These are phyloP conservation scores for Vachellia pachyceras DNA, from an alignment of 306 rosid genomes.

Conservation along the genomic window DNA sequence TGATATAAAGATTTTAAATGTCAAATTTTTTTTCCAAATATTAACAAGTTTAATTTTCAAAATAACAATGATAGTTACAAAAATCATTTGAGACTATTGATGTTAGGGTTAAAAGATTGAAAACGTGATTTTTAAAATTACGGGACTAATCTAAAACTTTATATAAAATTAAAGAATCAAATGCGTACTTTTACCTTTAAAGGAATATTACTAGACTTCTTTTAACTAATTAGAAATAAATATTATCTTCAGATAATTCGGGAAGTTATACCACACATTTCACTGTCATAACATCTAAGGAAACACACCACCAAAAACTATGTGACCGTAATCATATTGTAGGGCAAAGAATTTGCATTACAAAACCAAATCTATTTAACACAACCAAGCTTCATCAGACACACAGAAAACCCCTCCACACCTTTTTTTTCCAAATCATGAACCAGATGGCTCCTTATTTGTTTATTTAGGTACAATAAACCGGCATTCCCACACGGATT, in stretches of 20 bases:
- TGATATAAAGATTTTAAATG: too few species aligned
- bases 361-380: not conserved
- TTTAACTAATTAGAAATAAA: not conserved
- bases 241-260: too few species aligned
- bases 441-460: not conserved
- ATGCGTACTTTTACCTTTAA: too few species aligned
- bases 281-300: too few species aligned
- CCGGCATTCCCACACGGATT: slow-evolving; percentile 6
- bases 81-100: too few species aligned
- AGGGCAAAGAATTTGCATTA: not conserved
- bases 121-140: too few species aligned
- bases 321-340: not conserved
- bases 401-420: not conserved
- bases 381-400: not conserved
- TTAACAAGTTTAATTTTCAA: too few species aligned
- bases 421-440: not conserved
- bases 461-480: not conserved
- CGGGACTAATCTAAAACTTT: too few species aligned
- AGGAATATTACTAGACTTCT: not conserved
- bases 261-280: not conserved
- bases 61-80: too few species aligned
- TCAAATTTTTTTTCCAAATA: too few species aligned
- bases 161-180: too few species aligned
- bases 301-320: not conserved
- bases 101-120: too few species aligned